phyloP scores from a whole-genome alignment of 495 filamentous ascomycete genomes.

The Evernia prunastri region DNA sequence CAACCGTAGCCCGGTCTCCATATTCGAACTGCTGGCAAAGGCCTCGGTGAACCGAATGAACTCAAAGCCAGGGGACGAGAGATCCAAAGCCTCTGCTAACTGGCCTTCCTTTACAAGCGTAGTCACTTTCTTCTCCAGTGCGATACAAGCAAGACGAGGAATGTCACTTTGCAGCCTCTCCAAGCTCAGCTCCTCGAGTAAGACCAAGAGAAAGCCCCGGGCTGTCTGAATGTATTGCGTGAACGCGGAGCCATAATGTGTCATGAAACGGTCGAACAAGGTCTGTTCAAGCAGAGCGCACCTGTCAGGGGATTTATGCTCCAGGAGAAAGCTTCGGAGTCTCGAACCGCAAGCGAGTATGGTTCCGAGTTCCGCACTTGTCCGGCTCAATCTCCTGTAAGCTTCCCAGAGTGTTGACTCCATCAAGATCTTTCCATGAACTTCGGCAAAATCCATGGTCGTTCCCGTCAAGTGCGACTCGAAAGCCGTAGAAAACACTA shows the following conservation, averaged over 20 bases:
- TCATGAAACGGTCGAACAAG: conserved; percentile 48
- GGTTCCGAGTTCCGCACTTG: conserved; percentile 40
- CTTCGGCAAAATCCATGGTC: conserved; percentile 36
- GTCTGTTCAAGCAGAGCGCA: conserved; percentile 42
- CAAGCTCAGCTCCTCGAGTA: conserved; percentile 39
- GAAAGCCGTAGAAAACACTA: conserved; percentile 4
- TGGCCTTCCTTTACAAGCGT: conserved; percentile 37
- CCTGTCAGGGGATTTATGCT: conserved; percentile 38
- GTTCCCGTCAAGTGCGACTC: background rate
- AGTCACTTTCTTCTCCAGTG: conserved; percentile 34
- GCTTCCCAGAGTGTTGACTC: conserved; percentile 48
- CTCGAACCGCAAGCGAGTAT: conserved; percentile 45
- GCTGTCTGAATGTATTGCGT: conserved; percentile 30
- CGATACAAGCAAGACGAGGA: conserved; percentile 27
- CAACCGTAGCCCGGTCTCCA: conserved; percentile 47
- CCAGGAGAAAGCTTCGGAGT: conserved; percentile 44
- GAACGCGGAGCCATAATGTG: conserved; percentile 39
- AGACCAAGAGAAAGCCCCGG: conserved; percentile 42
- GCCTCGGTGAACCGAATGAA: conserved; percentile 48
- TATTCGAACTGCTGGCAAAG: conserved; percentile 40
- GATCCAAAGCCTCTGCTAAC: conserved; percentile 47
- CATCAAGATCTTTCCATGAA: conserved; percentile 40
- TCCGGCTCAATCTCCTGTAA: conserved; percentile 38
- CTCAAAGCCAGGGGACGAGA: conserved; percentile 46
- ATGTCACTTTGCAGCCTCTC: conserved; percentile 39